phyloP scores from a whole-genome alignment of 495 filamentous ascomycete species.

The Amphirosellinia nigrospora region DNA sequence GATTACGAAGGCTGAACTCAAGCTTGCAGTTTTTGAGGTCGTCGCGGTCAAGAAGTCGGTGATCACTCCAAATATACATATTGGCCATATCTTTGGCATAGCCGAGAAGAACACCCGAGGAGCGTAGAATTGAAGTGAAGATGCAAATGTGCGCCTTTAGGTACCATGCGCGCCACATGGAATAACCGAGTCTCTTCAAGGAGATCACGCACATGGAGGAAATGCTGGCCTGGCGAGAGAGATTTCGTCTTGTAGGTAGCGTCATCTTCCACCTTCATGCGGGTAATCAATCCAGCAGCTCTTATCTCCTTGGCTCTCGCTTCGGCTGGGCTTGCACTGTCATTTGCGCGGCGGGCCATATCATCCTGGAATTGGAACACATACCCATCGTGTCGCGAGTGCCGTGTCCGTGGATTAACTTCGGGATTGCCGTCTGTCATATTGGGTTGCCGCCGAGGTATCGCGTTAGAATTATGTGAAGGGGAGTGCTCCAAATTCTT shows the following conservation, averaged over 20 bases:
- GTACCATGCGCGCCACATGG: constrained; percentile 49
- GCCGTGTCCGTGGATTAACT: neutral
- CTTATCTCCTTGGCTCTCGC: constrained; percentile 32
- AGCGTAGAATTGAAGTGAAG: constrained; percentile 64
- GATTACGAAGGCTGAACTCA: constrained; percentile 55
- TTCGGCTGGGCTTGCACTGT: constrained; percentile 28
- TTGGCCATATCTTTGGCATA: constrained; percentile 55
- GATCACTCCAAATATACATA: constrained; percentile 60
- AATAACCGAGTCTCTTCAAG: constrained; percentile 50
- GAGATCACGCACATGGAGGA: neutral
- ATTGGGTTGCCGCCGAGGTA: neutral
- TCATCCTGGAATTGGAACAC: constrained; percentile 31
- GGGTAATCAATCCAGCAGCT: constrained; percentile 30
- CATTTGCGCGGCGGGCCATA: constrained; percentile 24
- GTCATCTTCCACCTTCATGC: constrained; percentile 41
- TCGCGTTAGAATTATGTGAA: neutral
- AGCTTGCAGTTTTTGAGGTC: constrained; percentile 53
- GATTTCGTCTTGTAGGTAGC: constrained; percentile 29
- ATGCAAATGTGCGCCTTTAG: constrained; percentile 62
- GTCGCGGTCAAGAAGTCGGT: constrained; percentile 38
- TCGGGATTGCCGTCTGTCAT: constrained; percentile 23
- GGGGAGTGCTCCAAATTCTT: constrained; percentile 17
- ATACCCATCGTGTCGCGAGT: neutral
- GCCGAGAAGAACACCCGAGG: constrained; percentile 52
- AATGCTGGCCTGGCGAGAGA: constrained; percentile 13